Evolutionary conservation across 2,329 filamentous ascomycete genomes (phyloP).

Genomic region (Aspergillus sp.): DNA sequence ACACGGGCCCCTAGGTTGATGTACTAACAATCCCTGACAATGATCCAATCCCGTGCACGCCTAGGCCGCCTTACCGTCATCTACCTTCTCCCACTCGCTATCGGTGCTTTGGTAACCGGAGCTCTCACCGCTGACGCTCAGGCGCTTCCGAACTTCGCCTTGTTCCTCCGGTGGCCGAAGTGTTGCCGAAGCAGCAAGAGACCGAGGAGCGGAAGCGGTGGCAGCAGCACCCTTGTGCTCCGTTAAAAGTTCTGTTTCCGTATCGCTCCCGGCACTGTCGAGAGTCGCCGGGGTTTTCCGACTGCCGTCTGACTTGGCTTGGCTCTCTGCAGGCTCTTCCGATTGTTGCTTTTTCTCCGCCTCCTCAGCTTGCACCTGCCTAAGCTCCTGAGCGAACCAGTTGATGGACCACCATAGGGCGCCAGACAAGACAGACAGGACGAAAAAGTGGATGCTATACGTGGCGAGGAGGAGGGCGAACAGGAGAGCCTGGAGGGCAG

Average conservation of each 20-base stretch:
- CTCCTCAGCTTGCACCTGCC: slow-evolving; percentile 53
- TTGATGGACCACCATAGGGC: slow-evolving; percentile 93
- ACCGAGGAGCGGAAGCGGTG: slow-evolving; percentile 16
- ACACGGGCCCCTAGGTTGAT: neutral
- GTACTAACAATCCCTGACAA: neutral
- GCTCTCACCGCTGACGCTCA: slow-evolving; percentile 50
- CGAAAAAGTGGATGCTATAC: slow-evolving; percentile 82
- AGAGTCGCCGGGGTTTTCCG: slow-evolving; percentile 35
- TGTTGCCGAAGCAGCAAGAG: slow-evolving; percentile 31
- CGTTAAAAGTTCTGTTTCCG: slow-evolving; percentile 42
- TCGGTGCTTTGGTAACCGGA: slow-evolving; percentile 74
- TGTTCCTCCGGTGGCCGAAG: slow-evolving; percentile 52
- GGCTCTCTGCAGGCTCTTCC: slow-evolving; percentile 39
- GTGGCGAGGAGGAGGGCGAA: slow-evolving; percentile 75
- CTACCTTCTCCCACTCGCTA: slow-evolving; percentile 97
- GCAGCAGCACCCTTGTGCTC: slow-evolving; percentile 20
- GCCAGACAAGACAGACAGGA: slow-evolving; percentile 75
- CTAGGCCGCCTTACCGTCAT: slow-evolving; percentile 36
- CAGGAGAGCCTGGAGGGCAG: slow-evolving; percentile 77
- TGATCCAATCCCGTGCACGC: neutral
- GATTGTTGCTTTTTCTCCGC: slow-evolving; percentile 43
- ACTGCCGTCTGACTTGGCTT: slow-evolving; percentile 21
- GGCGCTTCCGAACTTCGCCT: slow-evolving; percentile 47
- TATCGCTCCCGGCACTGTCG: slow-evolving; percentile 46
- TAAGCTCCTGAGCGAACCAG: slow-evolving; percentile 81